A percentile compares a stretch with the other conserved stretches of the same genome.
These are phyloP conservation scores for Sophora flavescens DNA, from an alignment of 306 rosid species.

Conservation along the genomic window DNA sequence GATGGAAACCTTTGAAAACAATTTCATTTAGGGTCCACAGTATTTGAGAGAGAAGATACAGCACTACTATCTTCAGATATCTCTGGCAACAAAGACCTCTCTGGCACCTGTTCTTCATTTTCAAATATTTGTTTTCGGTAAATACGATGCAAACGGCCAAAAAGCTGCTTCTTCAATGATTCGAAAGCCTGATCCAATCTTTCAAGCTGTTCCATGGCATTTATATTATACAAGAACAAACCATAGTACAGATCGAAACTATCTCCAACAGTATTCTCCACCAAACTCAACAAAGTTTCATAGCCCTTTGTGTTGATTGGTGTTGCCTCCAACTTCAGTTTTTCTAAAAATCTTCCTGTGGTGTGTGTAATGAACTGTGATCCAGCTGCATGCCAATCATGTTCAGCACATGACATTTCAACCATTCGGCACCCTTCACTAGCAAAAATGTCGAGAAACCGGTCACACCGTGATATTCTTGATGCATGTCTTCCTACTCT, in stretches of 20 bases:
- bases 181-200: slow-evolving; percentile 71
- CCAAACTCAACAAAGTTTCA: slow-evolving; percentile 80
- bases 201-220: slow-evolving; percentile 85
- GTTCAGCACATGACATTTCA: slow-evolving; percentile 93
- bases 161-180: slow-evolving; percentile 80
- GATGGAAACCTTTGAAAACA: slow-evolving; percentile 25
- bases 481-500: slow-evolving; percentile 65
- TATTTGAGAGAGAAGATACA: slow-evolving; percentile 42
- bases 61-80: slow-evolving; percentile 45
- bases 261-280: slow-evolving; percentile 85
- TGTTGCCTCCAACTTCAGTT: slow-evolving; percentile 65
- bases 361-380: slow-evolving; percentile 93
- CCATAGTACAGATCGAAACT: slow-evolving; percentile 95
- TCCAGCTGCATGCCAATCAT: slow-evolving; percentile 88
- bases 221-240: slow-evolving; percentile 81
- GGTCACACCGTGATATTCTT: slow-evolving; percentile 68
- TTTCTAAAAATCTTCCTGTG: slow-evolving; percentile 82
- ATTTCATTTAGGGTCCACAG: slow-evolving; percentile 48
- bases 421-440: slow-evolving; percentile 91
- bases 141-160: slow-evolving; percentile 69
- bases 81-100: slow-evolving; percentile 52
- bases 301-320: slow-evolving; percentile 88
- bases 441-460: slow-evolving; percentile 77
- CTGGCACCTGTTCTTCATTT: slow-evolving; percentile 51
- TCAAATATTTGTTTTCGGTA: slow-evolving; percentile 65